Base-by-base conservation (phyloP, 139 green algal genomes). In the Picochlorum sp. region DNA sequence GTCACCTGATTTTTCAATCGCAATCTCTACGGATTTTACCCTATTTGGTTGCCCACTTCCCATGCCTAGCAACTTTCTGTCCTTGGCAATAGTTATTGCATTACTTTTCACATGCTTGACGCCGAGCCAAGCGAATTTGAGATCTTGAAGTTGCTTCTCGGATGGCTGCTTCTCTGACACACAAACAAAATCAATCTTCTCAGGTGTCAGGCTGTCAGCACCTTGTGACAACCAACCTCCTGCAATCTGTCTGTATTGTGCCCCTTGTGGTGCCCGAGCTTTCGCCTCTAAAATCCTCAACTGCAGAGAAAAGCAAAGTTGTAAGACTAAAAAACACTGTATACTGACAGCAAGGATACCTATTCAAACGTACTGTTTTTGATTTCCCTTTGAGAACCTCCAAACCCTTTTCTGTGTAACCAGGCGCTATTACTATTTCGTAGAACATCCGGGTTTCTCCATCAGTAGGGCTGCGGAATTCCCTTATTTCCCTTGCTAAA, bases 101-200 rank as follows among this genome's bases (percentile, higher is more conserved):
- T 99, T 99, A 74, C 72, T 89, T 85, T 99, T 99, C 47, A 99
- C 94, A 66, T 99, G 94, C 88, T 99, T 99, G n/a, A 96, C 89
- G 45, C 73, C 81, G 15, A 66, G 73, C 94, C 94, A 99, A 5
- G 94, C 94, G 79, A 98, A 97, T 81, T 89, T 88, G 16, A 97
- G 78, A 76, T 99, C 94, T 46, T 84, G 80, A 21, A 98, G 70
- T 81, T 97, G 84, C 70, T 95, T 28, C 26, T 72, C 62, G 6
- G 87, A 96, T 47, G 94, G 94, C 78, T 95, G 72, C 47, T 68
- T 69, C 69, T 96, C 72, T 6, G 79, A 88, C n/a, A 94, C 91
- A 18, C 75, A 69, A 8, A 67, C 89, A 73, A 97, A 97, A 24
- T 84, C 78, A 62, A 96, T 92, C 26, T 68, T 77, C 49, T 87